Evolutionary conservation across 495 filamentous ascomycete species (phyloP), one percentile per base, ranked within the genome.

Genomic region (Tuber magnatum): DNA sequence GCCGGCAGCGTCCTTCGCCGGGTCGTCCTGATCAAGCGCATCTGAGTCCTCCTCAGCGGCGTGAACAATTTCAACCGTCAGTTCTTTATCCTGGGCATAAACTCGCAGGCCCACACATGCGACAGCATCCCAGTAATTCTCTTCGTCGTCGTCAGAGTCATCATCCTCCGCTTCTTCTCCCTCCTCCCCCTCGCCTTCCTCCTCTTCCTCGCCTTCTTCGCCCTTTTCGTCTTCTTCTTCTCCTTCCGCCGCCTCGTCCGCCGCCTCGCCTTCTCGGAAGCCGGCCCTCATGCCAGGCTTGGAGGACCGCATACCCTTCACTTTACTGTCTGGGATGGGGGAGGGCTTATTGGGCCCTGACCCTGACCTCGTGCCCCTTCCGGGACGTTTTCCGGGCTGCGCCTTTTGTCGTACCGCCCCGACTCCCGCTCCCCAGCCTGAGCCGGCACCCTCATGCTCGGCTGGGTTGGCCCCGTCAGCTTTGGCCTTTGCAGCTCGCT

Each of bases 51-150:
- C 72, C 32, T 51, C 61, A 20, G 42, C 56, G 14, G 39, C 42
- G 32, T 81, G 65, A 44, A 71, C 69, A 51, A 81, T 71, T 1
- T 69, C 61, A 20, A 81, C 70, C 51, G 70, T 73, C 44, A 78
- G 39, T 24, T 73, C 80, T 28, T 74, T 69, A 40, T 77, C 73
- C 69, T 81, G 71, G 7, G 80, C 78, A 71, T 81, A 81, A 71
- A 81, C 69, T 8, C 75, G 73, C 48, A 81, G 74, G 20, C 80
- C 80, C 9, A 81, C 72, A 2, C 76, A 79, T 20, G 80, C 80
- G 35, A 81, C 72, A 41, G 79, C 74, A 69, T 81, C 76, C 80
- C 80, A 81, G 32, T 76, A 40, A 41, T 74, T 70, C 44, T 75
- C 73, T 5, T 41, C 7, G 16, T 80, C 77, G n/a, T 39, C 69